Conservation (phyloP, 78 protist genomes). For the Dictyostelium purpureum region DNA sequence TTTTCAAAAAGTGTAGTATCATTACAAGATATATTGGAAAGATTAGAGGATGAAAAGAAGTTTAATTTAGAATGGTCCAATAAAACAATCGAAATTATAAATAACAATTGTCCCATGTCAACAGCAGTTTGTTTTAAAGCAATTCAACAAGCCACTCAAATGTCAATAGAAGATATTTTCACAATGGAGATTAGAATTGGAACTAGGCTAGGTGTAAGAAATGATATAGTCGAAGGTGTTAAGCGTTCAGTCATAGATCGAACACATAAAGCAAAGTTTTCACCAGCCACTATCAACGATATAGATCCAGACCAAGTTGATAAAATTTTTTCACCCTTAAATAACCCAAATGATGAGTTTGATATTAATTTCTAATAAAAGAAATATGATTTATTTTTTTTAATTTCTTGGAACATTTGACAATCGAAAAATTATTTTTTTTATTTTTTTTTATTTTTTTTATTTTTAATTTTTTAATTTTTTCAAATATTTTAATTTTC, state of each 20-base stretch:
- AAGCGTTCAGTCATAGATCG: not conserved
- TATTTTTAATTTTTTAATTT: too few species aligned
- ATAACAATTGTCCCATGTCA: constrained; percentile 1
- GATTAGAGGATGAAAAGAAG: not conserved
- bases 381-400: too few species aligned
- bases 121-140: not conserved
- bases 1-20: not conserved
- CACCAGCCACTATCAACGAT: constrained; percentile 1
- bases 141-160: not conserved
- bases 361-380: not conserved
- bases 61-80: constrained; percentile 1
- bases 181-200: constrained; percentile 42
- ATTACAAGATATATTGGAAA: not conserved
- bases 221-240: constrained; percentile 7
- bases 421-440: too few species aligned
- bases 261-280: not conserved
- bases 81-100: not conserved
- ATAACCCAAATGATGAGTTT: not conserved
- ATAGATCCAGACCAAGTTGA: not conserved
- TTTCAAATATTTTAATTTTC: too few species aligned
- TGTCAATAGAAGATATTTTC: constrained; percentile 4
- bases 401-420: too few species aligned
- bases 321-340: not conserved
- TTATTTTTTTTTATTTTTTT: too few species aligned
- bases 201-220: not conserved